Percentiles rank a stretch among this genome's conserved stretches.
These are phyloP conservation scores for Talaromyces pinophilus DNA, from an alignment of 2,329 filamentous ascomycete genomes.

Conservation along the genomic window DNA sequence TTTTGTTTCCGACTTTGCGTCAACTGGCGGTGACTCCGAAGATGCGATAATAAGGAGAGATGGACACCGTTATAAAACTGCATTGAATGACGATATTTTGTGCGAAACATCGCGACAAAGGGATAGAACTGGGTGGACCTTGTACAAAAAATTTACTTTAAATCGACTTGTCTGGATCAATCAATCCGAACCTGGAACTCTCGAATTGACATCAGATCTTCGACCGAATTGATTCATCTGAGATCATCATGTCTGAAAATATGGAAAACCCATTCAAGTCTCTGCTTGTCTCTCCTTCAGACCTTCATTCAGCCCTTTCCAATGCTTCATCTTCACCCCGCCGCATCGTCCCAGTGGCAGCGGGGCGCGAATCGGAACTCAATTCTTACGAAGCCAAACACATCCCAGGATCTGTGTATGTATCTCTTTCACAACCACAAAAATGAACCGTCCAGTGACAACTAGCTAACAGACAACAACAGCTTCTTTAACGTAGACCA, in stretches of 20 bases:
- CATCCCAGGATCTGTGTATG: conserved; percentile 25
- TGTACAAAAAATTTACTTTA: neutral
- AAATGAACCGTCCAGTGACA: too few species aligned
- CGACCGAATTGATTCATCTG: too few species aligned
- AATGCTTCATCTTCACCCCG: conserved; percentile 1
- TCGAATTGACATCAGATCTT: neutral
- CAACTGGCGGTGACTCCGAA: neutral
- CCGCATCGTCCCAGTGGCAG: conserved; percentile 32
- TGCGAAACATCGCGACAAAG: neutral
- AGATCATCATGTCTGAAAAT: neutral
- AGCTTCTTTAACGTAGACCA: conserved; percentile 36
- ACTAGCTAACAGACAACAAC: neutral
- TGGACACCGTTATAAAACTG: neutral
- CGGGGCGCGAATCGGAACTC: conserved; percentile 25
- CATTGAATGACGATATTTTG: neutral
- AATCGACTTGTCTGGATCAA: neutral
- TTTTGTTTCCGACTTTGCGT: neutral
- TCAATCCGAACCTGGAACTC: neutral
- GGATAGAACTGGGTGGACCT: neutral
- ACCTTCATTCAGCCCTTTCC: conserved; percentile 5
- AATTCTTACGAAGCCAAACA: conserved; percentile 26
- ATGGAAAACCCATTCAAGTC: neutral
- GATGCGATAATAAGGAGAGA: neutral
- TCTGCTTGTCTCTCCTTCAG: conserved; percentile 8
- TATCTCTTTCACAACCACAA: too few species aligned